Conservation (phyloP, 1,139 yeast genomes). For the Suhomyces taliae region DNA sequence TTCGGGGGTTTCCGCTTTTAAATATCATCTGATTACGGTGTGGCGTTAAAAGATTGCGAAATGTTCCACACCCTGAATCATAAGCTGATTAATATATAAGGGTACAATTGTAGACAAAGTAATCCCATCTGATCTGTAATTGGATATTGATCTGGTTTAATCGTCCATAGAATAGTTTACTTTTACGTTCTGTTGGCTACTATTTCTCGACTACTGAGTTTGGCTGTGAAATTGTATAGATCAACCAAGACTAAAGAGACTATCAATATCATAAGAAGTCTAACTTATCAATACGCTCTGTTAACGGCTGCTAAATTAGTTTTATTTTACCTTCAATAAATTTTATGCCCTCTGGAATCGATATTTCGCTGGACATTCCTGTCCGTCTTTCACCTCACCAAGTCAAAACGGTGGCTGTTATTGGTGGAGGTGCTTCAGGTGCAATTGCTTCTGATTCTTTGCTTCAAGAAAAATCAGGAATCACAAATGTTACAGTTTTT, state of each 20-base stretch:
- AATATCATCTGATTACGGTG: not conserved
- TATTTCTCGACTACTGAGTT: not conserved
- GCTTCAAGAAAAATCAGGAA: conserved; percentile 25
- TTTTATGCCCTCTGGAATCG: conserved; percentile 8
- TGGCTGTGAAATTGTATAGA: too few species aligned
- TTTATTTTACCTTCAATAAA: not conserved
- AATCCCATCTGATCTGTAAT: too few species aligned
- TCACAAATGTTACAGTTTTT: conserved; percentile 23
- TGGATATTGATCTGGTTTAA: too few species aligned
- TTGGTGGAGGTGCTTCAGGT: conserved; percentile 58
- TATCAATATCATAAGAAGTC: too few species aligned
- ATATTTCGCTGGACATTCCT: conserved; percentile 3
- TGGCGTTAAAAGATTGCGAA: conserved; percentile 6
- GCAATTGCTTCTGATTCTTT: conserved; percentile 44
- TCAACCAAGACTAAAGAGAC: too few species aligned
- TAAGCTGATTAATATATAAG: not conserved
- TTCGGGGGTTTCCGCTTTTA: not conserved
- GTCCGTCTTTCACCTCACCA: conserved; percentile 12
- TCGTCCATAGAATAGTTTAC: too few species aligned
- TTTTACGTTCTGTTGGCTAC: not conserved
- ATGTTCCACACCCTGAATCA: not conserved
- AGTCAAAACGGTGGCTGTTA: conserved; percentile 40
- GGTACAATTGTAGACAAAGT: too few species aligned
- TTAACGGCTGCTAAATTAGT: not conserved
- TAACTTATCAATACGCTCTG: too few species aligned